Base-by-base conservation (phyloP, 768 basidiomycete genomes). In the Mycena amicta region DNA sequence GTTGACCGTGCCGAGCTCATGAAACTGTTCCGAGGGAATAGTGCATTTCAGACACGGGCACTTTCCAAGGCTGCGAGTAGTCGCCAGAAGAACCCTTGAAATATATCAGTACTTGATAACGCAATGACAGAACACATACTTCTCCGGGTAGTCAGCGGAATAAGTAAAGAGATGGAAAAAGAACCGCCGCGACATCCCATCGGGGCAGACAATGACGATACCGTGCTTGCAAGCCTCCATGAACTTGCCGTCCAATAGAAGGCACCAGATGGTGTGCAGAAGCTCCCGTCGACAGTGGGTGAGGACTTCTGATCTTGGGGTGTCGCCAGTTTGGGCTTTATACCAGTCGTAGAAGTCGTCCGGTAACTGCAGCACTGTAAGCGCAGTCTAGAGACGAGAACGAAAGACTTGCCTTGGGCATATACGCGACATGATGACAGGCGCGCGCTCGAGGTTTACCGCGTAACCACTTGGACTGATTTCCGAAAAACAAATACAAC, bases 401-500 rank as follows among this genome's bases (percentile, higher is more conserved):
- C 67, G 54, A 60, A 77, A n/a, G n/a, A n/a, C n/a, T n/a, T n/a
- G n/a, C 75, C 27, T 68, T 69, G 1, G 76, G 74, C 51, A 81
- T 70, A 60, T 78, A 79, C 1, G 73, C 75, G 5, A 79, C 5
- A 51, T 77, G 77, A 37, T 75, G 60, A 46, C 68, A 52, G 56
- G 69, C 46, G 31, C 64, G 27, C 22, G 65, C 31, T 8, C 46
- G 57, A 0, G 75, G 78, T 11, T 69, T 68, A 0, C 58, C 62
- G 0, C 73, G 65, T 1, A 66, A 40, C 50, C 77, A 82, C 53
- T 82, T 82, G 0, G 80, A 80, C 4, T 68, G 66, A 55, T 74
- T 74, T 0, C 75, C 75, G 46, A 80, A 74, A 26, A 63, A 72
- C 5, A 77, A 37, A 49, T 81, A 82, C 0, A 77, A 23, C 2